These are phyloP conservation scores for Botrytis sinoallii DNA, from an alignment of 2,329 filamentous ascomycete genomes.

Conservation along the genomic window DNA sequence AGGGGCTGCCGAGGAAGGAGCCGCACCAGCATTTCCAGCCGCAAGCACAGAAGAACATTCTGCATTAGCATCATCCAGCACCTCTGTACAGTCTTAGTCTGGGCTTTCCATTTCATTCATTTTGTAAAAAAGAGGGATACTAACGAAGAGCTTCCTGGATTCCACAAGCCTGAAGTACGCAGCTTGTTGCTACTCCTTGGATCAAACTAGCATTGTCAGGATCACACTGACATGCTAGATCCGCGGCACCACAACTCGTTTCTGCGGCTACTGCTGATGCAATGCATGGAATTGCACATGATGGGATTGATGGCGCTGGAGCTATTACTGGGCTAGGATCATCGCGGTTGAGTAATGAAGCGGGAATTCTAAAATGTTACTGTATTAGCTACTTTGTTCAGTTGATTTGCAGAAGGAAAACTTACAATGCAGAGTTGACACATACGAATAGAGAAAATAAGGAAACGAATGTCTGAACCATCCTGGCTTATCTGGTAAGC, in stretches of 20 bases:
- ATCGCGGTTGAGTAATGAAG: not conserved
- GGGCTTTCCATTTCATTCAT: not conserved
- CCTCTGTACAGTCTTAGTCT: not conserved
- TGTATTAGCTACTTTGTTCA: not conserved
- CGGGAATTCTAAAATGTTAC: not conserved
- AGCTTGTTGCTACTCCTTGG: not conserved
- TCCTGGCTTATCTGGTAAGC: not conserved
- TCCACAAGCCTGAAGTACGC: not conserved
- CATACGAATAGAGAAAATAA: not conserved
- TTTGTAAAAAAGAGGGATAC: not conserved
- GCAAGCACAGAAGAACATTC: conserved; percentile 4
- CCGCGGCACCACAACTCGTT: not conserved
- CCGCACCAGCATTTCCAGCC: not conserved
- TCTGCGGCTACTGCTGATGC: not conserved
- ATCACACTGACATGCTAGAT: conserved; percentile 2
- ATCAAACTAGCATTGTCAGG: not conserved
- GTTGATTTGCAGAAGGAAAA: too few species aligned
- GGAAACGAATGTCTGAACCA: not conserved
- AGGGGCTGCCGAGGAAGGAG: not conserved
- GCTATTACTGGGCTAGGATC: not conserved
- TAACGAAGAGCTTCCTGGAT: not conserved
- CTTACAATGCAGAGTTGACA: not conserved
- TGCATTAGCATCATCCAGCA: not conserved
- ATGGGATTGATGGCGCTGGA: not conserved
- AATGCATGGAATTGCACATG: conserved; percentile 10